Percentiles rank a stretch among this genome's conserved stretches.
These are phyloP conservation scores for Irpex sp. DNA, from an alignment of 1,284 basidiomycete species.

Conservation along the genomic window DNA sequence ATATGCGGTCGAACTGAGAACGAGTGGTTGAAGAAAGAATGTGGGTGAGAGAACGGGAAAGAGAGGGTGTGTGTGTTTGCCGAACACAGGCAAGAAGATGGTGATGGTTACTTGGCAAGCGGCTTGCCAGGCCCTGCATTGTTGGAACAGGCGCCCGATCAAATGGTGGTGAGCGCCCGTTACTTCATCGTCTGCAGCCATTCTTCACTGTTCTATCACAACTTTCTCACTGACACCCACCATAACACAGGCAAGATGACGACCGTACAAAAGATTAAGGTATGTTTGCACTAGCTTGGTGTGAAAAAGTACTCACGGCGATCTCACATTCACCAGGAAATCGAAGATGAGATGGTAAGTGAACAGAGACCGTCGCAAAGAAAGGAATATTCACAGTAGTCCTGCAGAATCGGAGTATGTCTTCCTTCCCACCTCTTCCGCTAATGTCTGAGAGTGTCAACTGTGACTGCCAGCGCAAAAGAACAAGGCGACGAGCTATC, in stretches of 20 bases:
- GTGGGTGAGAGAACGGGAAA: slow-evolving; percentile 17
- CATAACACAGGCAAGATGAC: slow-evolving; percentile 50
- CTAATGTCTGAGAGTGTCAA: slow-evolving; percentile 11
- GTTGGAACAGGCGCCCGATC: not conserved
- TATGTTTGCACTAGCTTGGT: slow-evolving; percentile 27
- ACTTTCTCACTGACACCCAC: too few relatives aligned
- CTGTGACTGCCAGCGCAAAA: slow-evolving; percentile 67
- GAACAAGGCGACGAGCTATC: slow-evolving; percentile 96
- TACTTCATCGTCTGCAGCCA: slow-evolving; percentile 3
- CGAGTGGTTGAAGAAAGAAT: slow-evolving; percentile 30
- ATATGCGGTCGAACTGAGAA: slow-evolving; percentile 34
- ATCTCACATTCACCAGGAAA: slow-evolving; percentile 51
- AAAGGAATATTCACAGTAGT: slow-evolving; percentile 9
- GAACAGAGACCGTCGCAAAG: slow-evolving; percentile 4
- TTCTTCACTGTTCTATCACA: slow-evolving; percentile 13
- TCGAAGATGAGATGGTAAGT: slow-evolving; percentile 95
- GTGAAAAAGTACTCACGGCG: not conserved
- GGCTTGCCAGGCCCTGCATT: not conserved
- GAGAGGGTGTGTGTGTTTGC: slow-evolving; percentile 1
- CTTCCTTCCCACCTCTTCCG: slow-evolving; percentile 4
- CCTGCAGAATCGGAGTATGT: slow-evolving; percentile 38
- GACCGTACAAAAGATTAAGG: slow-evolving; percentile 89
- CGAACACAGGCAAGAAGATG: slow-evolving; percentile 7
- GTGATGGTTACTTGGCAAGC: slow-evolving; percentile 11
- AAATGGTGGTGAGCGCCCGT: not conserved